Base-by-base conservation (phyloP, 2,329 filamentous ascomycete species). In the Exophiala alcalophila region DNA sequence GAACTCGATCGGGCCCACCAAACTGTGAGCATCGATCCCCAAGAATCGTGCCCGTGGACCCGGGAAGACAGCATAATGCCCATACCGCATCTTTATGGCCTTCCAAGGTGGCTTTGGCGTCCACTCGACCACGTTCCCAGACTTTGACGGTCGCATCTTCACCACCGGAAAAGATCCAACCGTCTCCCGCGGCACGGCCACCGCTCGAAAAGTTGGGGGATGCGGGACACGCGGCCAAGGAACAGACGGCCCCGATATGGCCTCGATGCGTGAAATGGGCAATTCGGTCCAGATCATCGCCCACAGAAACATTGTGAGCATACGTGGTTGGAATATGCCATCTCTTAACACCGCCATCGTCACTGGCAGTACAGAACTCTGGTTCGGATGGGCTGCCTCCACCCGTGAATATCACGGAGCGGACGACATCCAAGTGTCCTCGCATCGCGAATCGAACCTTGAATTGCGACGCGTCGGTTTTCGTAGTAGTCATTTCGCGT, bases 81-180 rank as follows among this genome's bases (percentile, higher is more conserved):
- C 92, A 98, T 4, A 98, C 88, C 3, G 90, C 88, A 70, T 98
- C 92, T 0, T 85, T 94, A 60, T 97, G 92, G 1, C 90, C 91
- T 54, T 96, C 88, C 3, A 98, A 73, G 0, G 89, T 95, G 2
- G 89, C 89, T 65, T 97, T 97, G 5, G 92, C 89, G 61, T 97
- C 92, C 21, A 98, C 88, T 32, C 91, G 76, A 19, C 91, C 91
- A 36, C 90, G 80, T 65, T 98, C 91, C 92, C 92, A 98, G 0
- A 98, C 89, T 20, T 90, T 81, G 25, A 98, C 82, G 5, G 88
- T 94, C 12, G 86, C 81, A 65, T 98, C 92, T 63, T 96, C 89
- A 3, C 92, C 92, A 48, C 92, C 92, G 4, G 91, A 97, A 65
- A 98, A 98, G 53, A 98, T 90, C 92, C 92, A 98, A 19, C 92